These are phyloP conservation scores for Coemansia sp. DNA, from an alignment of 192 early-diverging fungal genomes.

Conservation along the genomic window DNA sequence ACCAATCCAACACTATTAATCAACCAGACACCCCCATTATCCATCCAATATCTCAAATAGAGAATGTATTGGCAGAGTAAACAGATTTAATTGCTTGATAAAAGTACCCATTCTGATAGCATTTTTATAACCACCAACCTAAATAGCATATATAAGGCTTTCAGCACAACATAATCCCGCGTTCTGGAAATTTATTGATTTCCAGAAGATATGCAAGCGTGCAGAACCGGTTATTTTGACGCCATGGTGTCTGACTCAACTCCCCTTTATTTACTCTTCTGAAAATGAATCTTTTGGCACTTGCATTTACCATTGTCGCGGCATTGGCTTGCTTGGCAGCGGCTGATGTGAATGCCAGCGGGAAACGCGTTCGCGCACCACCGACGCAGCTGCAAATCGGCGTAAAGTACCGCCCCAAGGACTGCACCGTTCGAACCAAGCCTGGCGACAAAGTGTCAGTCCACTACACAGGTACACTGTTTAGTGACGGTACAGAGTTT, in stretches of 20 bases:
- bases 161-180: too few relatives aligned
- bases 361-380: not conserved
- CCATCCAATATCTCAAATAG: too few relatives aligned
- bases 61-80: too few relatives aligned
- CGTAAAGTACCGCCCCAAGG: conserved; percentile 25
- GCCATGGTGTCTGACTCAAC: not conserved
- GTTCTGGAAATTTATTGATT: too few relatives aligned
- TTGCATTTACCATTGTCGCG: not conserved
- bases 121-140: too few relatives aligned
- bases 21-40: too few relatives aligned
- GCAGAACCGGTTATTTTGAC: too few relatives aligned
- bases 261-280: not conserved
- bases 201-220: too few relatives aligned
- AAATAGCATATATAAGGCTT: too few relatives aligned
- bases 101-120: too few relatives aligned
- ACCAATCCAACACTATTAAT: too few relatives aligned
- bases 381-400: conserved; percentile 44
- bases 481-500: conserved; percentile 75
- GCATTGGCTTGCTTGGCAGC: not conserved
- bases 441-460: conserved; percentile 66
- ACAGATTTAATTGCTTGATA: too few relatives aligned
- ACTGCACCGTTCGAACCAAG: conserved; percentile 19
- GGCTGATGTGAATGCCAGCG: not conserved
- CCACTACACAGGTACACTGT: conserved; percentile 60
- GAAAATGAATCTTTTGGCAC: not conserved